Base-by-base conservation (phyloP, 2,329 filamentous ascomycete species). In the Podosphaera leucotricha region DNA sequence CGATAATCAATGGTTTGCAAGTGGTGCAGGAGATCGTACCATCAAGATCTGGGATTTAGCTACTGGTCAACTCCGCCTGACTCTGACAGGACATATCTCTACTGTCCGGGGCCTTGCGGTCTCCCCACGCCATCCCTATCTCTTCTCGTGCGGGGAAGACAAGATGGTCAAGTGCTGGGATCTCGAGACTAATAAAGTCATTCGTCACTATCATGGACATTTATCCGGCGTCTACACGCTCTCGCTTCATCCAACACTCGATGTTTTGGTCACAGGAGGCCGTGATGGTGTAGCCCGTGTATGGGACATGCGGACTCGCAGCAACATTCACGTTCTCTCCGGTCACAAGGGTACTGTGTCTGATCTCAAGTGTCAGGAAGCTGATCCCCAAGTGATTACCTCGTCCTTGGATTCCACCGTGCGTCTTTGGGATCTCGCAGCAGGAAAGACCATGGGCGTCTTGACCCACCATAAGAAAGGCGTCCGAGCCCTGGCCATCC, bases 151-250 rank as follows among this genome's bases (percentile, higher is more conserved):
- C 57, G 92, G 84, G 46, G 90, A 98, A 62, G 90, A 98, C 61
- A 98, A 98, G 66, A 94, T 94, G 86, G 90, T 98, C 49, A 98
- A 98, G 63, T 98, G 90, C 64, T 98, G 90, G 90, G 90, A 98
- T 64, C 65, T 98, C 51, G 90, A 98, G 62, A 94, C 87, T n/a
- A 98, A 98, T 66, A 94, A 94, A 62, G 90, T 98, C 47, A 94
- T 95, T 57, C 75, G 87, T 35, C 85, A 94, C 62, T 98, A 95
- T 60, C 90, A 98, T 60, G 92, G 92, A 16, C 90, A 98, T 63
- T 66, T 98, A 19, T 92, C 83, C 54, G 90, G 90, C 50, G 90
- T 98, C 3, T 98, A 98, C 63, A 86, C 86, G 0, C 67, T 98
- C 5, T 74, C 81, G 2, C 66, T 98, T n/a, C 90, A 98, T 58